A percentile compares a stretch with the other conserved stretches of the same genome.
phyloP scores from a whole-genome alignment of 768 basidiomycete species.

The Naganishia randhawae region DNA sequence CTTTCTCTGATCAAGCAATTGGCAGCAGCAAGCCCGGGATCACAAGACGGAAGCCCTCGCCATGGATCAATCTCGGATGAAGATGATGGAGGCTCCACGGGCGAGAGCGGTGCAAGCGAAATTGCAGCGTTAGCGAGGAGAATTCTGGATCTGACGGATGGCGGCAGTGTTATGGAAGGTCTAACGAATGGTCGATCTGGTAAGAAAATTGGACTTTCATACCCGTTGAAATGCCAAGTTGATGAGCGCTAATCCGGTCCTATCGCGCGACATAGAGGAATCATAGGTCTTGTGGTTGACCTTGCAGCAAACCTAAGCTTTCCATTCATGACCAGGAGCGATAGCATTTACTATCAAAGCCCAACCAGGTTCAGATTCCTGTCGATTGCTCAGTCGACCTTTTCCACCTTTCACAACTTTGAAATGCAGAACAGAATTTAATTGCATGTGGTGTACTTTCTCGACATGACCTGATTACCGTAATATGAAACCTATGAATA shows the following conservation, averaged over 20 bases:
- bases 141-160: slow-evolving; percentile 82
- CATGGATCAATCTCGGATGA: slow-evolving; percentile 67
- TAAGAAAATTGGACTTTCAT: neutral
- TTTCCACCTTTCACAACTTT: neutral
- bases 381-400: neutral
- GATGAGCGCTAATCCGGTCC: slow-evolving; percentile 2
- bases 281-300: neutral
- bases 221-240: neutral
- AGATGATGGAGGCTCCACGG: slow-evolving; percentile 55
- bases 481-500: neutral
- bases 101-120: slow-evolving; percentile 72
- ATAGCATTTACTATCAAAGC: neutral
- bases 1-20: slow-evolving; percentile 82
- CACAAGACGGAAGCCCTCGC: slow-evolving; percentile 55
- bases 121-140: slow-evolving; percentile 78
- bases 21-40: slow-evolving; percentile 62
- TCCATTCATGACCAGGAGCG: neutral
- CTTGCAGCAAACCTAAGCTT: neutral
- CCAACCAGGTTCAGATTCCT: neutral
- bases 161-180: slow-evolving; percentile 28
- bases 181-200: slow-evolving; percentile 7
- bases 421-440: neutral
- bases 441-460: slow-evolving; percentile 4
- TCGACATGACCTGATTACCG: slow-evolving; percentile 2
- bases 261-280: slow-evolving; percentile 20